A percentile compares a stretch with the other conserved stretches of the same genome.
Conservation (phyloP, 306 rosid species). For the Glycine latifolia region DNA sequence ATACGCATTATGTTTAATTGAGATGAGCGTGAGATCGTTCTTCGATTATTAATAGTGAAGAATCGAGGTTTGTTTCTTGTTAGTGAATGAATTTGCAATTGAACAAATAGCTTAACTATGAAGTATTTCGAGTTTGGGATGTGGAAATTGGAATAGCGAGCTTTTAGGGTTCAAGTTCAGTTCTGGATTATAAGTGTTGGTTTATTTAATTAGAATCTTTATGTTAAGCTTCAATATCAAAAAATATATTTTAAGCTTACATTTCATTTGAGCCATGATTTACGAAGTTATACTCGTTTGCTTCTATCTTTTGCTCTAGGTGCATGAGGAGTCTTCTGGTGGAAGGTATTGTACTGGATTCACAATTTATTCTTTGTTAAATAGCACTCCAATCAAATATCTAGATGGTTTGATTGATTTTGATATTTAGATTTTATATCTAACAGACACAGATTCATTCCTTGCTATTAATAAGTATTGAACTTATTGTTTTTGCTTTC, state of each 20-base stretch:
- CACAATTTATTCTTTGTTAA: constrained; percentile 22
- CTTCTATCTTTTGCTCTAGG: constrained; percentile 59
- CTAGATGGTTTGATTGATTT: background rate
- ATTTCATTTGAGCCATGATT: constrained; percentile 12
- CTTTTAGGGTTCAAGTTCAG: constrained; percentile 36
- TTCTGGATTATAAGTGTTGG: background rate
- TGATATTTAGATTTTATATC: constrained; percentile 11
- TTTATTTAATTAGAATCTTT: constrained; percentile 25
- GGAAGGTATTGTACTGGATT: constrained; percentile 60
- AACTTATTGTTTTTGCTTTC: constrained; percentile 22
- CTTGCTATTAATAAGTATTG: constrained; percentile 10
- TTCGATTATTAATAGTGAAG: constrained; percentile 32
- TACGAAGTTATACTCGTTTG: constrained; percentile 45
- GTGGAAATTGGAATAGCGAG: constrained; percentile 34
- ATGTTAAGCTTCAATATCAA: too few species aligned
- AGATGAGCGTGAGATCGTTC: background rate
- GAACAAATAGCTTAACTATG: background rate
- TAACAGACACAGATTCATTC: constrained; percentile 8
- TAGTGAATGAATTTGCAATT: constrained; percentile 17
- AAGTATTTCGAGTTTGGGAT: background rate
- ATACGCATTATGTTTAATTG: background rate
- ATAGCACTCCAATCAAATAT: background rate
- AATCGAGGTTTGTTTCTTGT: constrained; percentile 25
- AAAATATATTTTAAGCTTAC: background rate
- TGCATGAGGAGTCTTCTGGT: constrained; percentile 56